phyloP scores from a whole-genome alignment of 257 asterid species.

The Lantana camara region DNA sequence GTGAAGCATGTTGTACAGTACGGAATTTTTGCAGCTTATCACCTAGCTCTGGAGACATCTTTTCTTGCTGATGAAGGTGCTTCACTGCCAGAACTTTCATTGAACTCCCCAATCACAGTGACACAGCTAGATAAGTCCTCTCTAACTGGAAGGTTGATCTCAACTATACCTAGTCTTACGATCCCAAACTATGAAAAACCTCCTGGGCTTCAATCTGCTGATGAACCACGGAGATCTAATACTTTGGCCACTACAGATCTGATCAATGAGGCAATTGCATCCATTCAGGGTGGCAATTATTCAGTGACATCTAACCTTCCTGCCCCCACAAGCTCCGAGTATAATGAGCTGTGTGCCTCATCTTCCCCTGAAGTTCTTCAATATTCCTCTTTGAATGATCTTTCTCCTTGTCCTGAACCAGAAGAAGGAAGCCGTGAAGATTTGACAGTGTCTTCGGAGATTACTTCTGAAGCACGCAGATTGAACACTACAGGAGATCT shows the following conservation, averaged over 20 bases:
- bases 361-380: conserved; percentile 39
- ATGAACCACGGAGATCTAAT: conserved; percentile 59
- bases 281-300: conserved; percentile 34
- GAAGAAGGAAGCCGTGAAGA: conserved; percentile 34
- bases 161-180: conserved; percentile 70
- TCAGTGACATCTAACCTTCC: conserved; percentile 31
- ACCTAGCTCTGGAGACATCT: conserved; percentile 83
- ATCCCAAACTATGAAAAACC: conserved; percentile 49
- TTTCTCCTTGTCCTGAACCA: conserved; percentile 35
- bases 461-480: conserved; percentile 32
- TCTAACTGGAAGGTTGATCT: conserved; percentile 72
- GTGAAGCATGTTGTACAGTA: conserved; percentile 89
- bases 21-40: conserved; percentile 90
- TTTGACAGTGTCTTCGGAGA: too few species aligned
- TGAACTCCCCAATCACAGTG: conserved; percentile 65
- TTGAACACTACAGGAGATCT: conserved; percentile 33
- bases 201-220: conserved; percentile 48
- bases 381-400: conserved; percentile 36
- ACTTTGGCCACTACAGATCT: conserved; percentile 56
- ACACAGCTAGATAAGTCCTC: conserved; percentile 73
- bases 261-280: conserved; percentile 30
- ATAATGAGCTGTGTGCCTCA: conserved; percentile 32
- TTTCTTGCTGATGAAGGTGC: conserved; percentile 99
- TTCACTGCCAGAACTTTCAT: conserved; percentile 73
- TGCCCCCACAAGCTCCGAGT: conserved; percentile 37